A percentile compares a stretch with the other conserved stretches of the same genome.
Conservation (phyloP, 2,329 filamentous ascomycete species). For the Gaeumannomyces tritici region DNA sequence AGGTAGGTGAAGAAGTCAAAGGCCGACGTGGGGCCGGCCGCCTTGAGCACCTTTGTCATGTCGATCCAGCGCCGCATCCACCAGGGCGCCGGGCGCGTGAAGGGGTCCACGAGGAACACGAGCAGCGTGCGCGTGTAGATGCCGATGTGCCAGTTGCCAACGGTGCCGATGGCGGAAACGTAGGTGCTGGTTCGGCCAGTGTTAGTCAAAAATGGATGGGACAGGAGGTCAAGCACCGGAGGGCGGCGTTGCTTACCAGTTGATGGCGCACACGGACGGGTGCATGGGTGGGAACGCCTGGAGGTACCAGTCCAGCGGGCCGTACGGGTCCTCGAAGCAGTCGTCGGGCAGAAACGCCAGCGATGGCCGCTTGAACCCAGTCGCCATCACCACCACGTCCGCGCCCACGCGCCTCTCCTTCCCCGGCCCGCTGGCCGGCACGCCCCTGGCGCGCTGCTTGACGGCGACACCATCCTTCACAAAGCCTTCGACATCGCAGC, state of each 20-base stretch:
- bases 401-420: slow-evolving; percentile 54
- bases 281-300: slow-evolving; percentile 74
- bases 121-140: slow-evolving; percentile 80
- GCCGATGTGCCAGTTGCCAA: slow-evolving; percentile 82
- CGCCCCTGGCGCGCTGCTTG: slow-evolving; percentile 61
- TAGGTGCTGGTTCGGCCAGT: slow-evolving; percentile 43
- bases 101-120: slow-evolving; percentile 75
- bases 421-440: slow-evolving; percentile 68
- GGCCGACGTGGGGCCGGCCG: slow-evolving; percentile 58
- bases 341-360: slow-evolving; percentile 66
- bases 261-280: slow-evolving; percentile 67
- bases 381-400: slow-evolving; percentile 76
- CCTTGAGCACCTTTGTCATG: slow-evolving; percentile 66
- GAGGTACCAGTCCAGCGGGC: slow-evolving; percentile 79
- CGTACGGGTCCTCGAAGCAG: slow-evolving; percentile 61
- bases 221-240: too few species aligned
- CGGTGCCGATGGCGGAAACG: slow-evolving; percentile 68
- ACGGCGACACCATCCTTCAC: slow-evolving; percentile 56
- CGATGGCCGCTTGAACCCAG: slow-evolving; percentile 66
- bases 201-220: too few species aligned
- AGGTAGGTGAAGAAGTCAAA: slow-evolving; percentile 89
- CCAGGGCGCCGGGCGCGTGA: slow-evolving; percentile 59
- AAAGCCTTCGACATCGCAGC: slow-evolving; percentile 66
- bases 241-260: slow-evolving; percentile 33
- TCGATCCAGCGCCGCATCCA: slow-evolving; percentile 86